Base-by-base conservation (phyloP, 768 basidiomycete species). In the Lactifluus volemus region DNA sequence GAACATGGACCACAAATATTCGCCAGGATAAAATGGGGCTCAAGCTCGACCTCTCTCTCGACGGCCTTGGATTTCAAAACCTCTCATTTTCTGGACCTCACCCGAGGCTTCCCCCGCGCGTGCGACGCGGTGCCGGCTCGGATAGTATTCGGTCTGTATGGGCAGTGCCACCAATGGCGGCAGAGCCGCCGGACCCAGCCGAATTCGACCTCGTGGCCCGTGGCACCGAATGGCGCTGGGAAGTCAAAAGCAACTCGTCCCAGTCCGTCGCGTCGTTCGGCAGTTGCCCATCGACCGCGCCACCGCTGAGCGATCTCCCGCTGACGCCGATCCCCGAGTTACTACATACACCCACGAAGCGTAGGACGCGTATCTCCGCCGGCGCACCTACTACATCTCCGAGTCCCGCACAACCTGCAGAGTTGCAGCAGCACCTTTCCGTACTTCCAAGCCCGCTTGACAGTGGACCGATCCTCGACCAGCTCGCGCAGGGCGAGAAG, bases 321-420 rank as follows among this genome's bases (percentile, higher is more conserved):
- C 47, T 63, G 52, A 58, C 56, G 17, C 61, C 61, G 9, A 63
- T 63, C n/a, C 57, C 61, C 12, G 61, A 63, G 52, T 45, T 63
- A 2, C 52, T 63, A n/a, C 52, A 44, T 32, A 63, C 61, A 2
- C 61, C 61, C 2, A 63, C 61, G 17, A 49, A 36, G 11, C 57
- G 7, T 21, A 49, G 14, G 29, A 61, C 21, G 44, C 15, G 17
- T 11, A n/a, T 29, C n/a, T 8, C 12, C 11, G 2, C 36, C 30
- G 11, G 50, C 39, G 15, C 50, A 7, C 1, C 50, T 19, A 14
- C 56, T 36, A 25, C 39, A 12, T 41, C 17, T 42, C 10, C 25
- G 25, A 25, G 25, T 25, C 30, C 30, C 9, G 19, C 55, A 41
- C 21, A 47, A 1, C 30, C 45, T 30, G 30, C 8, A 29, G 44